Conservation (phyloP, 257 asterid species). For the Cinchona pubescens region DNA sequence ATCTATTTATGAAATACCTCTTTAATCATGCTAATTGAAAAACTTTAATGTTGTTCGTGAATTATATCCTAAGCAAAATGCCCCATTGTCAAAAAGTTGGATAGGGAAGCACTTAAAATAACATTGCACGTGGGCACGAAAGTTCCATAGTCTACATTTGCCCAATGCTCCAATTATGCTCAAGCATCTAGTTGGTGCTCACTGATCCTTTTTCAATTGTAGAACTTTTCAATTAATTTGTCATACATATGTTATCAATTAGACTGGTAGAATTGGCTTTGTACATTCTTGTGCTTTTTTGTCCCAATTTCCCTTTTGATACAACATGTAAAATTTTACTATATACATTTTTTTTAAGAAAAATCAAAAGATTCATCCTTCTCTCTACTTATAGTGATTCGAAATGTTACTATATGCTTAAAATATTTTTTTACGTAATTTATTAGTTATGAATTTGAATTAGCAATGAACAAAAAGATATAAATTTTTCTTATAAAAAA, state of each 20-base stretch:
- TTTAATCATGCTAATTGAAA: not conserved
- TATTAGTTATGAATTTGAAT: too few relatives aligned
- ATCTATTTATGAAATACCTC: too few relatives aligned
- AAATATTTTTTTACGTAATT: too few relatives aligned
- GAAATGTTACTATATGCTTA: too few relatives aligned
- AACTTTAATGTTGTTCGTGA: not conserved
- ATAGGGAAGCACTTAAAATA: not conserved
- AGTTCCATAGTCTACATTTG: not conserved
- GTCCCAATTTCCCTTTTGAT: too few relatives aligned
- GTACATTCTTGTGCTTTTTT: too few relatives aligned
- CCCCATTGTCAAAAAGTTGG: slow-evolving; percentile 7
- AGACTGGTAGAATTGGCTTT: not conserved
- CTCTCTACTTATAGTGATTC: too few relatives aligned
- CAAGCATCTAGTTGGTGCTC: not conserved
- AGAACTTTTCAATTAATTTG: not conserved
- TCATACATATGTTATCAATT: not conserved
- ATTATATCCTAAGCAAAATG: not conserved
- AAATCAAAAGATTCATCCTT: too few relatives aligned
- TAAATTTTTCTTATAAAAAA: too few relatives aligned
- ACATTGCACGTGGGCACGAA: slow-evolving; percentile 20
- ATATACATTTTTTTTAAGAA: too few relatives aligned
- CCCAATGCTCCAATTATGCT: slow-evolving; percentile 1
- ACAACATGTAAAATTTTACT: too few relatives aligned
- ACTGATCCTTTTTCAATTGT: not conserved
- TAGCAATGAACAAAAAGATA: too few relatives aligned